Conservation (phyloP, 331 rosid species). For the Arachis monticola region DNA sequence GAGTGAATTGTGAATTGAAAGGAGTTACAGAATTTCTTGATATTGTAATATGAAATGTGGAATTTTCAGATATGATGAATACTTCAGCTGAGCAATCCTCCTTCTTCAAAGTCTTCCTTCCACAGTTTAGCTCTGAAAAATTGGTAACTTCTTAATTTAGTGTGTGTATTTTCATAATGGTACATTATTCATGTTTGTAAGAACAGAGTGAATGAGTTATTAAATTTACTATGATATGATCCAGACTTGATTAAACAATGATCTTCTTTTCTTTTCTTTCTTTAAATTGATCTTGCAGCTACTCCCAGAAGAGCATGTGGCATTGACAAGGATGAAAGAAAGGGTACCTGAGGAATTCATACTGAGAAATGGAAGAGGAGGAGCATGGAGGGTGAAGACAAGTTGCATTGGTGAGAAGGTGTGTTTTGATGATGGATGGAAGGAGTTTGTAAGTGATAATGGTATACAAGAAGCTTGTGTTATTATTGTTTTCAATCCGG, state of each 20-base stretch:
- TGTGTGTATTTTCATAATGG: neutral
- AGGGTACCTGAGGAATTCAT: slow-evolving; percentile 5
- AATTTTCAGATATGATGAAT: neutral
- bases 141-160: slow-evolving; percentile 37
- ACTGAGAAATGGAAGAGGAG: slow-evolving; percentile 30
- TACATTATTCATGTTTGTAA: slow-evolving; percentile 5
- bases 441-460: slow-evolving; percentile 14
- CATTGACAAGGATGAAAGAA: neutral
- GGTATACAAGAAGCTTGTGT: neutral
- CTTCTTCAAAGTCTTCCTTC: slow-evolving; percentile 27
- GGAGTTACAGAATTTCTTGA: too few species aligned
- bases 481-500: slow-evolving; percentile 24
- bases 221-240: slow-evolving; percentile 4
- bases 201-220: neutral
- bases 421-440: slow-evolving; percentile 44
- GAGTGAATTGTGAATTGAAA: too few species aligned
- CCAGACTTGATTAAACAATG: neutral
- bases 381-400: slow-evolving; percentile 34
- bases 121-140: slow-evolving; percentile 6
- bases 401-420: neutral
- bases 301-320: slow-evolving; percentile 38
- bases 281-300: slow-evolving; percentile 21
- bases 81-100: neutral
- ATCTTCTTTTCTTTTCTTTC: neutral
- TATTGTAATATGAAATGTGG: neutral